phyloP scores from a whole-genome alignment of 345 rosid genomes.

The Sapria himalayana region DNA sequence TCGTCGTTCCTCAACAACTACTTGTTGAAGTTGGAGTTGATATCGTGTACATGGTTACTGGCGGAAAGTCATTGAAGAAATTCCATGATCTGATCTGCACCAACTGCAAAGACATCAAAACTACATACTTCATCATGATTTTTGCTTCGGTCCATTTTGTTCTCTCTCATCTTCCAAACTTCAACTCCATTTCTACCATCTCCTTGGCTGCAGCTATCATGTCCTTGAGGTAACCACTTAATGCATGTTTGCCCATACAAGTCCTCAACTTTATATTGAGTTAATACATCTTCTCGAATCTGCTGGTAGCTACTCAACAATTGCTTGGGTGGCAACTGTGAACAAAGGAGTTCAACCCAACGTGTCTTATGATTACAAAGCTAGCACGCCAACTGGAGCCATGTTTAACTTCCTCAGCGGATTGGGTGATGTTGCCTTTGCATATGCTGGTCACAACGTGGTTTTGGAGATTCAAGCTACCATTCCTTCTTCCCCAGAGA shows the following conservation, averaged over 20 bases:
- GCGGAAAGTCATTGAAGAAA: slow-evolving; percentile 67
- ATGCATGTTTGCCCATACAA: too few species aligned
- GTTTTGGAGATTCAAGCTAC: slow-evolving; percentile 86
- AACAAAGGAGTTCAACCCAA: slow-evolving; percentile 22
- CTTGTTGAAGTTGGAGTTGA: slow-evolving; percentile 42
- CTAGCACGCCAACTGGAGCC: slow-evolving; percentile 14
- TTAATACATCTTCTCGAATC: too few species aligned
- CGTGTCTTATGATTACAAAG: slow-evolving; percentile 32
- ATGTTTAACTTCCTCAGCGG: slow-evolving; percentile 43
- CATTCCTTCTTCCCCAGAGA: slow-evolving; percentile 67
- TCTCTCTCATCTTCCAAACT: slow-evolving; percentile 56
- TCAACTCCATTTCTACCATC: slow-evolving; percentile 38
- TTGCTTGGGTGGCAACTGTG: slow-evolving; percentile 42
- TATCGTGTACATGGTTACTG: slow-evolving; percentile 69
- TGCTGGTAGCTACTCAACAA: slow-evolving; percentile 38
- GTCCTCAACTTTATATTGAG: too few species aligned
- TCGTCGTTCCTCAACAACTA: slow-evolving; percentile 62
- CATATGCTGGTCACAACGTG: slow-evolving; percentile 72
- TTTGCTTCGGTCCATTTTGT: slow-evolving; percentile 50
- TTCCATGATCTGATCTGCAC: slow-evolving; percentile 33
- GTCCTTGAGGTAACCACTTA: slow-evolving; percentile 38
- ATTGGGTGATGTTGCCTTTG: slow-evolving; percentile 66
- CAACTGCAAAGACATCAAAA: slow-evolving; percentile 23
- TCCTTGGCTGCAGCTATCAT: slow-evolving; percentile 70
- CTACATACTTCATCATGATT: slow-evolving; percentile 47